Conservation (phyloP, 2,329 filamentous ascomycete genomes). For the Trichoderma afroharzianum region DNA sequence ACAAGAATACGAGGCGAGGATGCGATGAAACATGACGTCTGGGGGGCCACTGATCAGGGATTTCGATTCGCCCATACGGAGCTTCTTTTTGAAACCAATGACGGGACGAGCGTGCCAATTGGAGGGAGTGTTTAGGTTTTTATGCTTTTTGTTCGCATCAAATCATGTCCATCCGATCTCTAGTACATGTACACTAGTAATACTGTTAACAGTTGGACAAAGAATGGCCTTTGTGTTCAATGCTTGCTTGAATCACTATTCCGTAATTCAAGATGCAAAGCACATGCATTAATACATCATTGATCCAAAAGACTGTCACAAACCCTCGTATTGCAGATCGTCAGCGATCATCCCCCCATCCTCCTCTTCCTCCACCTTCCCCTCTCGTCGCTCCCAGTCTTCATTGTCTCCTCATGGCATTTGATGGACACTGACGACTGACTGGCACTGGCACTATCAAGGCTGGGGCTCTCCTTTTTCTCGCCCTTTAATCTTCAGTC, state of each 20-base stretch:
- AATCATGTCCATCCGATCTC: no score
- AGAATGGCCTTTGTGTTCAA: not conserved
- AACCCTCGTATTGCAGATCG: not conserved
- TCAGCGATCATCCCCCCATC: not conserved
- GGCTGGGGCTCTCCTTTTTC: not conserved
- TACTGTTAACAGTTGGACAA: not conserved
- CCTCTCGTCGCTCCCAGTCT: not conserved
- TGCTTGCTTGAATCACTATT: not conserved
- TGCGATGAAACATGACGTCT: not conserved
- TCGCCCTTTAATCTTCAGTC: not conserved
- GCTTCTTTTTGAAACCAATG: not conserved
- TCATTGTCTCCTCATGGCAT: not conserved
- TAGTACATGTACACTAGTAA: no score
- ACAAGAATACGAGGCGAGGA: slow-evolving; percentile 8
- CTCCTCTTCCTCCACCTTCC: not conserved
- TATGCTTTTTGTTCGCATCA: not conserved
- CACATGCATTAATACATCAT: not conserved
- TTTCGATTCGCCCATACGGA: not conserved
- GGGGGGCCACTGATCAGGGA: not conserved
- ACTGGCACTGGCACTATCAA: not conserved
- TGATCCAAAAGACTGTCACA: not conserved
- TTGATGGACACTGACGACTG: not conserved
- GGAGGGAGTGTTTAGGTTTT: not conserved
- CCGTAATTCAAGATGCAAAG: not conserved
- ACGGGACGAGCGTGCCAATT: not conserved